Percentiles rank a stretch among this genome's conserved stretches.
phyloP scores from a whole-genome alignment of 768 basidiomycete genomes.

The Leccinum barrowsii region DNA sequence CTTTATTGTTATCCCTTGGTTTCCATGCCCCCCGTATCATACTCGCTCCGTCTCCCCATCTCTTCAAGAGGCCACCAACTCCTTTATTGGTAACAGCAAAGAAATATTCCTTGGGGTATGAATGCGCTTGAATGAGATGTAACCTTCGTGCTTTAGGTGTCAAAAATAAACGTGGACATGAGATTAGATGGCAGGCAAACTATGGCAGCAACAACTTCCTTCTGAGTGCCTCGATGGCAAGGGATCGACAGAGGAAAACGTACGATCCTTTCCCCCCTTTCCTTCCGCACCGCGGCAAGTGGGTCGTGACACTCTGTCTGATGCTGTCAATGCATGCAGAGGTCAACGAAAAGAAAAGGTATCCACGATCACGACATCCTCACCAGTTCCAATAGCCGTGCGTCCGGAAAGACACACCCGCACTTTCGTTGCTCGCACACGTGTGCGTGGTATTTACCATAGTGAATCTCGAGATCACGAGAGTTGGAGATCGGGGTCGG shows the following conservation, averaged over 20 bases:
- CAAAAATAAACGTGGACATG: constrained; percentile 57
- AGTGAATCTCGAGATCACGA: constrained; percentile 77
- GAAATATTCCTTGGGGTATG: constrained; percentile 86
- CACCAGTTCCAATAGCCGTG: constrained; percentile 73
- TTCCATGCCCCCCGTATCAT: constrained; percentile 76
- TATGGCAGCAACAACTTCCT: constrained; percentile 18
- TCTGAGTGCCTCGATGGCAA: constrained; percentile 1
- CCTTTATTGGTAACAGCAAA: constrained; percentile 92
- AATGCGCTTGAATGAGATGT: constrained; percentile 79
- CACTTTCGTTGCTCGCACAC: constrained; percentile 72
- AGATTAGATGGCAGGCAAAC: constrained; percentile 77
- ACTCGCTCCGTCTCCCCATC: constrained; percentile 83
- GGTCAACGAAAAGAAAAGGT: neutral
- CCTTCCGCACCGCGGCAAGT: constrained; percentile 68
- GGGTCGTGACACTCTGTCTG: constrained; percentile 89
- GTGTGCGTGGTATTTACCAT: constrained; percentile 80
- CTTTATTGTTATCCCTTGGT: constrained; percentile 31
- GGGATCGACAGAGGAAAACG: constrained; percentile 16
- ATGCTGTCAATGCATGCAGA: constrained; percentile 43
- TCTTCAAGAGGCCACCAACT: constrained; percentile 71
- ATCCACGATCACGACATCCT: constrained; percentile 28
- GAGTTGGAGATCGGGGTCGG: constrained; percentile 64
- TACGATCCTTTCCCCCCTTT: constrained; percentile 85
- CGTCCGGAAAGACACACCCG: constrained; percentile 82
- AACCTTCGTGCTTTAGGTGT: constrained; percentile 74